A percentile compares a stretch with the other conserved stretches of the same genome.
phyloP scores from a whole-genome alignment of 208 protist species.

The Giardia duodenalis region DNA sequence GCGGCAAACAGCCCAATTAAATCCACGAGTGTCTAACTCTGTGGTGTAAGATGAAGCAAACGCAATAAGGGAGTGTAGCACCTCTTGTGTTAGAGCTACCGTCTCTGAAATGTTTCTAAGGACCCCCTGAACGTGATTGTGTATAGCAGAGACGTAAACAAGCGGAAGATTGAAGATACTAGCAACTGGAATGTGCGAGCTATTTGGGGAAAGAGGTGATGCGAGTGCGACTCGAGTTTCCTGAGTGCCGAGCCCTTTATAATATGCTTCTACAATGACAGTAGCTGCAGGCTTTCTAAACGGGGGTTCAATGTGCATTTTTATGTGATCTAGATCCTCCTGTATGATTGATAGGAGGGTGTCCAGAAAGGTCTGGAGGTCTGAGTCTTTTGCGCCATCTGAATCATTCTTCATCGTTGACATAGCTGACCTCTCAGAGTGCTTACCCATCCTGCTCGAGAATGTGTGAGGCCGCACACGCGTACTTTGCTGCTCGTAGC shows the following conservation, averaged over 20 bases:
- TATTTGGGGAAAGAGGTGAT: no score
- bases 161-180: not conserved
- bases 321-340: not conserved
- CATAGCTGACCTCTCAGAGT: no score
- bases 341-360: not conserved
- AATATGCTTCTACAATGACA: not conserved
- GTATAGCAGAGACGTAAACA: not conserved
- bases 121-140: not conserved
- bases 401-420: no score
- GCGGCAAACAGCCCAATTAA: not conserved
- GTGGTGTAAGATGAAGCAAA: not conserved
- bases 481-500: not conserved
- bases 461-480: no score
- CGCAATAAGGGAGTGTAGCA: not conserved
- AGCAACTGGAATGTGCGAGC: no score
- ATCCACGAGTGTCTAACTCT: not conserved
- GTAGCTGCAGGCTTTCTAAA: not conserved
- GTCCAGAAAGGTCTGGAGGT: not conserved
- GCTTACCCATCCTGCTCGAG: no score
- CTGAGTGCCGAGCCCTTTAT: not conserved
- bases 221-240: not conserved
- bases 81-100: not conserved
- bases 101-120: not conserved
- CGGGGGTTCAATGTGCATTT: not conserved
- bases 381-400: no score